A percentile compares a stretch with the other conserved stretches of the same genome.
These are phyloP conservation scores for Fragaria ananassa DNA, from an alignment of 306 rosid species.

Conservation along the genomic window DNA sequence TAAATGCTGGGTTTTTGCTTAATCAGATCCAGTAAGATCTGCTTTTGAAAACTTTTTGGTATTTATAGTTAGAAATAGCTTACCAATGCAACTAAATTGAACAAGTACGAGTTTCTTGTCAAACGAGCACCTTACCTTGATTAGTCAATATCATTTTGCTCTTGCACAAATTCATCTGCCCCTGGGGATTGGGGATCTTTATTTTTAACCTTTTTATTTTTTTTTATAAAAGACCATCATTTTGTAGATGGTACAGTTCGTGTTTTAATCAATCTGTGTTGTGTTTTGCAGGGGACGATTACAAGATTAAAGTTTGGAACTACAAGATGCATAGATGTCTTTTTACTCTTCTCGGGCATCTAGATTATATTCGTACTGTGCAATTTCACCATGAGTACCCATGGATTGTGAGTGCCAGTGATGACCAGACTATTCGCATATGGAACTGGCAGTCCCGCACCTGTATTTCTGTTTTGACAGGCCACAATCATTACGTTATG, in stretches of 20 bases:
- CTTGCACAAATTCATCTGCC: neutral
- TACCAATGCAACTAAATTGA: neutral
- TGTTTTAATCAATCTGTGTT: slow-evolving; percentile 6
- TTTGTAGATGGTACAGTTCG: neutral
- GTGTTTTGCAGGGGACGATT: slow-evolving; percentile 81
- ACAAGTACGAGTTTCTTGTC: neutral
- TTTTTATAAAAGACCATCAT: neutral
- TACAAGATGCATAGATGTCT: slow-evolving; percentile 93
- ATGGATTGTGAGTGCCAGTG: slow-evolving; percentile 98
- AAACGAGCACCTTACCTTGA: neutral
- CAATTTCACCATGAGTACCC: slow-evolving; percentile 96
- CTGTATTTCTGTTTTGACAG: slow-evolving; percentile 90
- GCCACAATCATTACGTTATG: slow-evolving; percentile 98
- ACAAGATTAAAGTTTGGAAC: slow-evolving; percentile 99
- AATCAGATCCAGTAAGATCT: neutral
- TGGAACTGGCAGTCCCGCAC: slow-evolving; percentile 99
- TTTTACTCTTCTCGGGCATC: slow-evolving; percentile 95
- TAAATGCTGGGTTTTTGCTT: neutral
- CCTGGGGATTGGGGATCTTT: no score
- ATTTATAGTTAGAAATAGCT: neutral
- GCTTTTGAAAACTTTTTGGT: neutral
- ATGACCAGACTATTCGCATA: slow-evolving; percentile 95
- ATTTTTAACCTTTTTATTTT: no score
- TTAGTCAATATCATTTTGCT: neutral
- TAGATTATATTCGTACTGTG: slow-evolving; percentile 92